Conservation (phyloP, 2,329 filamentous ascomycete species). For the Lachnellula occidentalis region DNA sequence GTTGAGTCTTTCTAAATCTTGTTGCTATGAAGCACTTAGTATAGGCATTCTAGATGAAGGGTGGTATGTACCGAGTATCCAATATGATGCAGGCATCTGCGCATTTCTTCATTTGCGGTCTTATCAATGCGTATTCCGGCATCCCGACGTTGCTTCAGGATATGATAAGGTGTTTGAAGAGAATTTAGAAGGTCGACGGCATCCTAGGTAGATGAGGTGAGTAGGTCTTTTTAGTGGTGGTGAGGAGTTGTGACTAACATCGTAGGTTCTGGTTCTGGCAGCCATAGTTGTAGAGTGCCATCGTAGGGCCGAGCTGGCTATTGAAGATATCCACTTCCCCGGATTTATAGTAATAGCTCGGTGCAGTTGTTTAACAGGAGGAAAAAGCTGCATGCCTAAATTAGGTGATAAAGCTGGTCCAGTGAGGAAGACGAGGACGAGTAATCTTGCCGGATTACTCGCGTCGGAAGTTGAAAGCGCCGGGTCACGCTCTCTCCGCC, state of each 20-base stretch:
- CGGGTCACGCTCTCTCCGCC: too few relatives aligned
- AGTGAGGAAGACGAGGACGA: too few relatives aligned
- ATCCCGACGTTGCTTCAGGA: slow-evolving; percentile 72
- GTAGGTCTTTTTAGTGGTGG: background rate
- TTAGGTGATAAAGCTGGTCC: background rate
- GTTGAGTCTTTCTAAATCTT: slow-evolving; percentile 51
- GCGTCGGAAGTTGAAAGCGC: too few relatives aligned
- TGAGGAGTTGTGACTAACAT: slow-evolving; percentile 1
- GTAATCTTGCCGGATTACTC: too few relatives aligned
- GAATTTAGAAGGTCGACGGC: slow-evolving; percentile 82
- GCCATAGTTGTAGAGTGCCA: background rate
- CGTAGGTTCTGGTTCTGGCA: slow-evolving; percentile 5
- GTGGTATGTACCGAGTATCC: slow-evolving; percentile 57
- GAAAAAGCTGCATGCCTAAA: background rate
- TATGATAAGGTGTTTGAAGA: slow-evolving; percentile 80
- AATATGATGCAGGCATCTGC: slow-evolving; percentile 68
- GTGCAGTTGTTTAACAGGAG: background rate
- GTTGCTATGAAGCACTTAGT: slow-evolving; percentile 13
- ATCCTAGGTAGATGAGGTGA: slow-evolving; percentile 54
- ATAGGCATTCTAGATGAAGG: background rate
- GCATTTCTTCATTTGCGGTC: slow-evolving; percentile 70
- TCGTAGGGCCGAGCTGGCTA: too few relatives aligned
- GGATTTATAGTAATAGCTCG: background rate
- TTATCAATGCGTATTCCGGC: slow-evolving; percentile 67
- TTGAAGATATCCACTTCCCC: background rate